Base-by-base conservation (phyloP, 2,329 filamentous ascomycete species). In the Akanthomyces dipterigenus region DNA sequence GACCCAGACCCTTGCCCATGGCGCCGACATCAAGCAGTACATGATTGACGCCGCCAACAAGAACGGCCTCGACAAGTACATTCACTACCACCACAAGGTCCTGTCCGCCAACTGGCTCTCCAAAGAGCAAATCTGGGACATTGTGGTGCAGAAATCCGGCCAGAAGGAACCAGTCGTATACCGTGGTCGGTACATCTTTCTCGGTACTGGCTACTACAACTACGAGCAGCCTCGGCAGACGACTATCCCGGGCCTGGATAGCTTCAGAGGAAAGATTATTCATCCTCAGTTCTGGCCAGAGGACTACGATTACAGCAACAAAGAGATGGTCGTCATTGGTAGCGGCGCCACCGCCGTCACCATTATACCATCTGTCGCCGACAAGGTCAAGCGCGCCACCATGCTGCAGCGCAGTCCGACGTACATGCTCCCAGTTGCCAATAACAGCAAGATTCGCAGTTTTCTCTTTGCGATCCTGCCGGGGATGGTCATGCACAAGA, bases 341-440 rank as follows among this genome's bases (percentile, higher is more conserved):
- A 88, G 84, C n/a, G 91, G 91, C 7, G 91, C 91, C 2, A 96
- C 91, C 0, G 88, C 90, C 7, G 76, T 93, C 53, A 95, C 91
- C 0, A 79, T 96, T 1, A 72, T 96, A 3, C 91, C 91, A 0
- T 83, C 80, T 50, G 74, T 96, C 48, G 84, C 86, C 0, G 76
- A 88, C 49, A 83, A 81, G 45, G 89, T 88, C 6, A 75, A 74
- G 6, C 80, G 82, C 11, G 85, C 91, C 22, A 93, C 89, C 1
- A 91, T 93, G 84, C 80, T 96, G 2, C 91, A 96, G 74, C 85
- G 91, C 60, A 91, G 86, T 50, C 91, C 91, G 0, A 83, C 82
- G 0, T 93, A 91, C 68, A 80, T 93, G 59, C 66, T 88, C 49
- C 76, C 82, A n/a, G 65, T 85, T 1, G 74, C 80, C 0, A 77